phyloP scores from a whole-genome alignment of 352 stramenopile species.

The Thalassiosira sp. region DNA sequence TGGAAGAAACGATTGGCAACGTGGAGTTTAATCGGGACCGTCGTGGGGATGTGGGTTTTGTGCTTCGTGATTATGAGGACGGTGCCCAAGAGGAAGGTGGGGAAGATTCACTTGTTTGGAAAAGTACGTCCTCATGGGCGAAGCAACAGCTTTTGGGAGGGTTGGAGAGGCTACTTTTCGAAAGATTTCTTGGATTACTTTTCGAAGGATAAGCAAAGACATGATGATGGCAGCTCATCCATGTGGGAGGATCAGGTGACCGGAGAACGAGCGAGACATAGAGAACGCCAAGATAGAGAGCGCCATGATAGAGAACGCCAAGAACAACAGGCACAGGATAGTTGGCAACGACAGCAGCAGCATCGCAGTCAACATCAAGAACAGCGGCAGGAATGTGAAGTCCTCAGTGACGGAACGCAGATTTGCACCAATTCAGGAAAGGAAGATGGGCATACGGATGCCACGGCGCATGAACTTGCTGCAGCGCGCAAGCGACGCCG shows the following conservation, averaged over 20 bases:
- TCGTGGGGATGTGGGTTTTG: constrained; percentile 45
- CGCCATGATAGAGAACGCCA: constrained; percentile 10
- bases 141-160: neutral
- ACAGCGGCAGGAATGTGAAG: constrained; percentile 25
- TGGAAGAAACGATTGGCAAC: constrained; percentile 53
- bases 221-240: neutral
- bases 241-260: too few relatives aligned
- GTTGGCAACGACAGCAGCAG: constrained; percentile 11
- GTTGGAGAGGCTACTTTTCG: constrained; percentile 4
- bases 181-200: too few relatives aligned
- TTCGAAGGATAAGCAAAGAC: neutral
- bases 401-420: constrained; percentile 28
- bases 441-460: constrained; percentile 1
- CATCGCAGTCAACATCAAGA: too few relatives aligned
- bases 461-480: constrained; percentile 22
- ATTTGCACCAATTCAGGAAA: constrained; percentile 7
- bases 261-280: neutral
- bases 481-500: constrained; percentile 24
- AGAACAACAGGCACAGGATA: constrained; percentile 1
- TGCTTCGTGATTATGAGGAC: constrained; percentile 52
- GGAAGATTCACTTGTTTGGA: constrained; percentile 16
- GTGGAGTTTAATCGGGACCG: constrained; percentile 47
- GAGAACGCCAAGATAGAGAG: constrained; percentile 6
- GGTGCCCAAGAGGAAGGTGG: constrained; percentile 38
- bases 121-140: neutral